Percentiles rank a stretch among this genome's conserved stretches.
Conservation (phyloP, 2,329 filamentous ascomycete genomes). For the Leptographium lundbergii region DNA sequence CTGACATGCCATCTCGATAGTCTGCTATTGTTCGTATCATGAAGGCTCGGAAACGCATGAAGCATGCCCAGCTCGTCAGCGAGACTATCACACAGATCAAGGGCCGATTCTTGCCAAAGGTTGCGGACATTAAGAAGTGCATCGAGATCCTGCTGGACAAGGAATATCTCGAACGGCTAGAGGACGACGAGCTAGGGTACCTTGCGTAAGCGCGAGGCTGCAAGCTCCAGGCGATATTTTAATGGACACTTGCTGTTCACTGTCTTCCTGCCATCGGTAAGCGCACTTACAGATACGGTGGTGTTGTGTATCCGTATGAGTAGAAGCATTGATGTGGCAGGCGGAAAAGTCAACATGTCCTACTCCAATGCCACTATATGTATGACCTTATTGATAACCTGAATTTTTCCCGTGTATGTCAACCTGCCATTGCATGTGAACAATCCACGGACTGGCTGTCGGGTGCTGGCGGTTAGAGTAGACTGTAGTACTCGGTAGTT, state of each 20-base stretch:
- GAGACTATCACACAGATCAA: conserved; percentile 95
- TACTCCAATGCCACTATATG: neutral
- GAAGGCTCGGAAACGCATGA: conserved; percentile 99
- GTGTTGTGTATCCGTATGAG: neutral
- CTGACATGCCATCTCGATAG: conserved; percentile 30
- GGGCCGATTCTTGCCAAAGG: conserved; percentile 81
- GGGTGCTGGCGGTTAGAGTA: neutral
- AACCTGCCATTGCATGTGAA: neutral
- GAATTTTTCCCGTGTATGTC: neutral
- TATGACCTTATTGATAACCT: neutral
- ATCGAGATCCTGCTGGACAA: conserved; percentile 98
- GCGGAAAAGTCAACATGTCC: neutral
- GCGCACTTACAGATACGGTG: neutral
- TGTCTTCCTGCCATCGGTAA: neutral
- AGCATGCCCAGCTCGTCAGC: conserved; percentile 85
- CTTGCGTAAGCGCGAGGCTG: conserved; percentile 51
- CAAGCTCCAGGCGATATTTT: neutral
- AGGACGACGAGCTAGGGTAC: conserved; percentile 89
- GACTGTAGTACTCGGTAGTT: neutral
- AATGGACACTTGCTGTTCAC: neutral
- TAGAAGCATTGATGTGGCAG: neutral
- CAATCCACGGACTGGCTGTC: neutral
- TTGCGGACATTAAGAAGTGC: conserved; percentile 97
- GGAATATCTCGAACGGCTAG: conserved; percentile 92
- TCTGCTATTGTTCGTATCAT: conserved; percentile 98